A percentile compares a stretch with the other conserved stretches of the same genome.
These are phyloP conservation scores for Phtheirospermum japonicum DNA, from an alignment of 257 asterid species.

Conservation along the genomic window DNA sequence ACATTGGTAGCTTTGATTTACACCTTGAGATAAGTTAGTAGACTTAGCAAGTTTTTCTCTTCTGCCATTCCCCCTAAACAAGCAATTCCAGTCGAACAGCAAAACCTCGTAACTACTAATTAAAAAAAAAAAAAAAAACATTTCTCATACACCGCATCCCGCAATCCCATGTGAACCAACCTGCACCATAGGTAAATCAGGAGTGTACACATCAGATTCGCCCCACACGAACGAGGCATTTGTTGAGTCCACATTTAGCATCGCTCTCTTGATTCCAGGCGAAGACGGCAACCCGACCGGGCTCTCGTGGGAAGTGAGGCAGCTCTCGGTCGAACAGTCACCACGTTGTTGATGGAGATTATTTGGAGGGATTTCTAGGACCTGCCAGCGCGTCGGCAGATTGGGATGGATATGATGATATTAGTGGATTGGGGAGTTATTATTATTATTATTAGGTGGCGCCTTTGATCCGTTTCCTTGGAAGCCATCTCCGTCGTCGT, in stretches of 20 bases:
- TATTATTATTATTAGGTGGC: constrained; percentile 7
- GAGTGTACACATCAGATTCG: constrained; percentile 45
- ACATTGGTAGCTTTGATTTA: constrained; percentile 34
- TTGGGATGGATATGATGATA: constrained; percentile 40
- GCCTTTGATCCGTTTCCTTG: constrained; percentile 38
- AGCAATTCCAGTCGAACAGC: constrained; percentile 27
- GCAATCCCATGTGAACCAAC: constrained; percentile 42
- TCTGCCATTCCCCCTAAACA: constrained; percentile 29
- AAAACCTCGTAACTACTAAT: constrained; percentile 1
- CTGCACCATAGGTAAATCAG: constrained; percentile 36
- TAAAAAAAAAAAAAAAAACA: neutral
- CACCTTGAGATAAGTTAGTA: constrained; percentile 35
- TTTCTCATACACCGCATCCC: constrained; percentile 39
- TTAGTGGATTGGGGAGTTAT: constrained; percentile 27
- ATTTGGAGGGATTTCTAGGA: constrained; percentile 40
- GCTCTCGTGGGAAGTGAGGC: constrained; percentile 76
- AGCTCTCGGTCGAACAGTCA: constrained; percentile 73
- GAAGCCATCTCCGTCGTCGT: constrained; percentile 38
- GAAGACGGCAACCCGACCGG: constrained; percentile 56
- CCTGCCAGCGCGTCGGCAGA: constrained; percentile 36
- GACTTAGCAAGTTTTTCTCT: constrained; percentile 26
- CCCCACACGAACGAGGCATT: constrained; percentile 48
- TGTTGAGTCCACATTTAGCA: constrained; percentile 46
- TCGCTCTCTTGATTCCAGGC: constrained; percentile 44
- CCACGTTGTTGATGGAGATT: constrained; percentile 39